Evolutionary conservation across 768 basidiomycete genomes (phyloP).

Genomic region (Sutorius australiensis): DNA sequence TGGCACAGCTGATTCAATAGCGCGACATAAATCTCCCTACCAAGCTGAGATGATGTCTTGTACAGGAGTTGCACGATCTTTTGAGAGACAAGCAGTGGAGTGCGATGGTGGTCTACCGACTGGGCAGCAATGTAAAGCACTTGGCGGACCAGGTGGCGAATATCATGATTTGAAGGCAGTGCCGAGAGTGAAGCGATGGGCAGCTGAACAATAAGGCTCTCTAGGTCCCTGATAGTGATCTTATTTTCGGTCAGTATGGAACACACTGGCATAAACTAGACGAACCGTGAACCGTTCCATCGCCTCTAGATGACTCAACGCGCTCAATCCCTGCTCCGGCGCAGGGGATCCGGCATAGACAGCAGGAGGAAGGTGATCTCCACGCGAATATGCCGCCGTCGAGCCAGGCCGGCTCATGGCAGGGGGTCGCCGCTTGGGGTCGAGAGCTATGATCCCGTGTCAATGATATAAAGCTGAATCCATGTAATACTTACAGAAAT

Average conservation of each 20-base stretch:
- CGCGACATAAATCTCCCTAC: conserved; percentile 89
- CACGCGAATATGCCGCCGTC: conserved; percentile 59
- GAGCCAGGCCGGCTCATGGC: conserved; percentile 64
- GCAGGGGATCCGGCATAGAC: conserved; percentile 61
- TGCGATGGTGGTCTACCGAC: conserved; percentile 75
- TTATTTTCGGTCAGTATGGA: conserved; percentile 8
- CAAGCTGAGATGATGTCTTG: conserved; percentile 81
- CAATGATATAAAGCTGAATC: conserved; percentile 10
- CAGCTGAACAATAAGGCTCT: conserved; percentile 74
- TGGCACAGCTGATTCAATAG: conserved; percentile 87
- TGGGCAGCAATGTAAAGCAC: conserved; percentile 79
- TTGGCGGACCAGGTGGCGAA: conserved; percentile 80
- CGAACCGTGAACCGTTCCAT: conserved; percentile 84
- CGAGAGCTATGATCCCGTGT: conserved; percentile 38
- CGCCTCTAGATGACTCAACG: conserved; percentile 71
- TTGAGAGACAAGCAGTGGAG: conserved; percentile 89
- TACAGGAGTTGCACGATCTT: conserved; percentile 95
- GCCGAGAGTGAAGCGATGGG: conserved; percentile 64
- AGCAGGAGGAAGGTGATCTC: conserved; percentile 39
- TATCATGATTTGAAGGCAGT: conserved; percentile 80
- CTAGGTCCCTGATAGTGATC: conserved; percentile 56
- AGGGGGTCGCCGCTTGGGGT: conserved; percentile 51
- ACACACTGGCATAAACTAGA: conserved; percentile 3
- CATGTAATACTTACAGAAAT: conserved; percentile 61
- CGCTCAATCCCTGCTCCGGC: conserved; percentile 47